Evolutionary conservation across 306 rosid species (phyloP).

Genomic region (Styphnolobium japonicum): DNA sequence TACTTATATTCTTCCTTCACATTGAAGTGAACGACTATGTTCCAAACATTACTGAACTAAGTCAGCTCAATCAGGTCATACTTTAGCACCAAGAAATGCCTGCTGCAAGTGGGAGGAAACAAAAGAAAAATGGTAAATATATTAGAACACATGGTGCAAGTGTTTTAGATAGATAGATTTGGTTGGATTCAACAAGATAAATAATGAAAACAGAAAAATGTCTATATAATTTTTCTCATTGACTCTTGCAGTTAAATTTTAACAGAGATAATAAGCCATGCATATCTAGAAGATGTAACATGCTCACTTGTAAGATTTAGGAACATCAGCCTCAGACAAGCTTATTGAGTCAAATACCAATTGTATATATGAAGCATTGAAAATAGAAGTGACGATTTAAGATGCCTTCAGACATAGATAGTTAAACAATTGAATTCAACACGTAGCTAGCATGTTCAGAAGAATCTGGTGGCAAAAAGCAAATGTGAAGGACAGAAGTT

Average conservation of each 20-base stretch:
- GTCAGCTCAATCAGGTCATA: conserved; percentile 14
- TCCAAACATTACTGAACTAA: conserved; percentile 17
- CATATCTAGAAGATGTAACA: neutral
- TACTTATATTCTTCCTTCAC: conserved; percentile 11
- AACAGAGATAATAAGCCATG: neutral
- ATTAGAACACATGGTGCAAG: neutral
- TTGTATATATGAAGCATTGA: neutral
- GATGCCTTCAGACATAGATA: neutral
- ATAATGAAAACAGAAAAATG: neutral
- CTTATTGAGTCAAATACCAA: neutral
- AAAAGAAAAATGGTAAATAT: neutral
- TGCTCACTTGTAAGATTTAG: neutral
- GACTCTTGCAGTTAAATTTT: neutral
- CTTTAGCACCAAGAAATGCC: conserved; percentile 45
- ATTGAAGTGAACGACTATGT: neutral
- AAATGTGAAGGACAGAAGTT: neutral
- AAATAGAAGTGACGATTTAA: neutral
- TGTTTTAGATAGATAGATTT: neutral
- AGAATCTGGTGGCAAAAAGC: neutral
- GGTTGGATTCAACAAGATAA: neutral
- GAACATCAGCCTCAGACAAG: neutral
- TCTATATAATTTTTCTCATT: neutral
- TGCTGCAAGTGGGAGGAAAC: neutral
- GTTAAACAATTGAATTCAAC: neutral
- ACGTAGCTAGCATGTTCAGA: neutral